Base-by-base conservation (phyloP, 352 stramenopile species). In the Pythium brassicae region DNA sequence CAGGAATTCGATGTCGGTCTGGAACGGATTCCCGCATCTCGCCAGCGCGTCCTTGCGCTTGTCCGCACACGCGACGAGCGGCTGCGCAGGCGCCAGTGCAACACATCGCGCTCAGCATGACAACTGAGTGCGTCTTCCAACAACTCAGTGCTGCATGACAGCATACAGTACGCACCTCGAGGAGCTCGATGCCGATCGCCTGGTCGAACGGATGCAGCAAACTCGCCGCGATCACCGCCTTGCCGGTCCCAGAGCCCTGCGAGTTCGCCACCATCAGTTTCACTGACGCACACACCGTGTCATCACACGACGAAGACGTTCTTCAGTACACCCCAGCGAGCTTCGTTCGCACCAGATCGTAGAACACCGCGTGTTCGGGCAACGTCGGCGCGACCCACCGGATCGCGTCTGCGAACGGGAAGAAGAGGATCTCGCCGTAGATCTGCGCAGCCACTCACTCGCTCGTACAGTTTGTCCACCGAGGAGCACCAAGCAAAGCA, bases 351-450 rank as follows among this genome's bases (percentile, higher is more conserved):
- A 94, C 84, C 57, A 94, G 62, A 55, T 94, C 85, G 55, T 93
- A 94, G 57, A 94, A 93, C 53, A 92, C 71, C 11, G 80, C 57
- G 53, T 89, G 73, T 46, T 88, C 75, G 1, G 79, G 81, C 14
- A 94, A 68, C 9, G 60, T 76, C 5, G 81, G 69, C 17, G 76
- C 74, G 29, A 92, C 65, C 57, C 63, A 90, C 27, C 74, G 73
- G 29, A 94, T 76, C 8, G 78, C 74, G 23, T 92, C 75, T 1
- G 78, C 85, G 57, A 94, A 94, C 19, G 82, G 82, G 50, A 94
- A 93, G 57, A 94, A 94, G 29, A 79, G 40, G 48, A 94, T 91
- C 59, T 94, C 85, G 19, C 85, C 85, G 46, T 93, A 94, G 43
- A 92, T 77, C 84, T 94, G 59, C 37, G 9, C 5, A 35, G 29